Conservation (phyloP, 345 rosid genomes). For the Chamaenerion angustifolium region DNA sequence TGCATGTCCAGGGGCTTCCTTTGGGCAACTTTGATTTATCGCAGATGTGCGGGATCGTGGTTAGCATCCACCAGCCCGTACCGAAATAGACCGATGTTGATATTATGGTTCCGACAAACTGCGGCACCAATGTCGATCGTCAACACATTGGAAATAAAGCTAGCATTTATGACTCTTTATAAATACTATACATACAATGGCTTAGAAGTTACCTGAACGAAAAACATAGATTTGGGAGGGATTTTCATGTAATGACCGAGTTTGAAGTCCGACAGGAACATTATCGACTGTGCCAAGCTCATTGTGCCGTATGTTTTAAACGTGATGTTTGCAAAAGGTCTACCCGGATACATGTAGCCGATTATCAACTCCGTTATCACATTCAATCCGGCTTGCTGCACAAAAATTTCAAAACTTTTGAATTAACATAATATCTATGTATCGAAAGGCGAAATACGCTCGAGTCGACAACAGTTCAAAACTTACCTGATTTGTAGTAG, state of each 20-base stretch:
- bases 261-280: conserved; percentile 16
- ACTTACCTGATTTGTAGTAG: conserved; percentile 62
- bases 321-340: conserved; percentile 23
- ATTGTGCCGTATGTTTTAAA: conserved; percentile 38
- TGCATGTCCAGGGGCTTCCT: conserved; percentile 86
- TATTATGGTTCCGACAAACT: conserved; percentile 64
- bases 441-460: neutral
- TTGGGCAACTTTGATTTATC: conserved; percentile 32
- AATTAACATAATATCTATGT: too few species aligned
- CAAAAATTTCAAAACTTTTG: neutral
- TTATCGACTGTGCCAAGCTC: conserved; percentile 31
- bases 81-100: conserved; percentile 47
- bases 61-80: conserved; percentile 75
- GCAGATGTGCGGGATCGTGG: conserved; percentile 48
- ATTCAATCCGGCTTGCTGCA: conserved; percentile 8
- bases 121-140: too few species aligned
- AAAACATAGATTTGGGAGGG: conserved; percentile 14
- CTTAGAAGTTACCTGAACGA: conserved; percentile 11
- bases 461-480: neutral
- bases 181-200: too few species aligned
- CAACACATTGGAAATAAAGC: too few species aligned
- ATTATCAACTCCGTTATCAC: conserved; percentile 8
- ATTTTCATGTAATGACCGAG: conserved; percentile 16
- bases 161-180: too few species aligned
- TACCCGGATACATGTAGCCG: conserved; percentile 11